These are phyloP conservation scores for Raffaelea ambrosiae DNA, from an alignment of 2,329 filamentous ascomycete genomes.

Conservation along the genomic window DNA sequence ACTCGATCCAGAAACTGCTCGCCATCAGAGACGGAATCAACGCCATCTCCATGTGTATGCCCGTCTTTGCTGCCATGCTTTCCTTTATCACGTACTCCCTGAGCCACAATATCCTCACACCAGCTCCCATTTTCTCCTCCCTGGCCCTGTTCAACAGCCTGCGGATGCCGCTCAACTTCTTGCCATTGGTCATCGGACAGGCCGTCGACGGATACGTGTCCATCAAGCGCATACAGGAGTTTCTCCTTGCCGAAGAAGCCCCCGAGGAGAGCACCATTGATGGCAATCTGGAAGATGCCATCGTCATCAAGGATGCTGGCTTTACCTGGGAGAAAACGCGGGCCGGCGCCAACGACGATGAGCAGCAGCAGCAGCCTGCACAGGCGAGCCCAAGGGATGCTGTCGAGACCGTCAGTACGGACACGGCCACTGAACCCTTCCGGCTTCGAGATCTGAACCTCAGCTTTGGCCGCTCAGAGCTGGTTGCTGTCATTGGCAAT, in stretches of 20 bases:
- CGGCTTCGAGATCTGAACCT: slow-evolving; percentile 62
- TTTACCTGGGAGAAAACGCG: slow-evolving; percentile 82
- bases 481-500: slow-evolving; percentile 78
- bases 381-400: slow-evolving; percentile 20
- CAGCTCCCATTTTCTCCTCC: slow-evolving; percentile 83
- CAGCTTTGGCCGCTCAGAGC: slow-evolving; percentile 62
- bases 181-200: slow-evolving; percentile 82
- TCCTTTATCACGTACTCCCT: slow-evolving; percentile 78
- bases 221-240: slow-evolving; percentile 77
- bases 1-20: slow-evolving; percentile 71
- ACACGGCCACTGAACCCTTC: slow-evolving; percentile 59
- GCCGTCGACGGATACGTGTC: slow-evolving; percentile 85
- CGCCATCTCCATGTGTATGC: slow-evolving; percentile 74
- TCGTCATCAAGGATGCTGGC: slow-evolving; percentile 62
- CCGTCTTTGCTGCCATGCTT: slow-evolving; percentile 91
- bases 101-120: slow-evolving; percentile 57
- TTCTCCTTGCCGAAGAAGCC: slow-evolving; percentile 71
- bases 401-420: slow-evolving; percentile 45
- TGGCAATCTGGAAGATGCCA: slow-evolving; percentile 49
- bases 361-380: slow-evolving; percentile 14
- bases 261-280: slow-evolving; percentile 62
- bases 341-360: slow-evolving; percentile 39
- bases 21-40: slow-evolving; percentile 80
- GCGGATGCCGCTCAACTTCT: slow-evolving; percentile 78
- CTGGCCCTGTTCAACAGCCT: slow-evolving; percentile 89